These are phyloP conservation scores for Podaxis sp. DNA, from an alignment of 768 basidiomycete species.

Conservation along the genomic window DNA sequence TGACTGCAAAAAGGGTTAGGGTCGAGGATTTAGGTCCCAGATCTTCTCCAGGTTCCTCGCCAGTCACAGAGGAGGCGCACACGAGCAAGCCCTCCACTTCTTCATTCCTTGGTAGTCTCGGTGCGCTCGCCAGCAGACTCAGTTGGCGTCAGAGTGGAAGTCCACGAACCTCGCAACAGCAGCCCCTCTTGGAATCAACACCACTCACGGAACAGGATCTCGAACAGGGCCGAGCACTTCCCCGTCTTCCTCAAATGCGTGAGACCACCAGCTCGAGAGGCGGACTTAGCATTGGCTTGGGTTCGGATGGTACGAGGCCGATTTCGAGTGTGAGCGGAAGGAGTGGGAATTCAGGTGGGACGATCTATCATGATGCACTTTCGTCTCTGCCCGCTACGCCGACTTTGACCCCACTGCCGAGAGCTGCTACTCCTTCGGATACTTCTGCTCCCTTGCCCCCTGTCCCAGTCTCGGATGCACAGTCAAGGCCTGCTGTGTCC, in stretches of 20 bases:
- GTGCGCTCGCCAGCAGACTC: constrained; percentile 47
- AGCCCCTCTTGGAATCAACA: constrained; percentile 22
- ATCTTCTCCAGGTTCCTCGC: constrained; percentile 21
- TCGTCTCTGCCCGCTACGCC: constrained; percentile 50
- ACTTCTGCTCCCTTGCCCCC: constrained; percentile 10
- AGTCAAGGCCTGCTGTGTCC: constrained; percentile 24
- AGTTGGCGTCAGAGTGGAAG: constrained; percentile 56
- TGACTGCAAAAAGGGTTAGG: constrained; percentile 52
- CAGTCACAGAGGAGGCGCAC: neutral
- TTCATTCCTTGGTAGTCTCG: constrained; percentile 36
- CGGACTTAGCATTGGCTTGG: constrained; percentile 31
- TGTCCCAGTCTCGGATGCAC: neutral
- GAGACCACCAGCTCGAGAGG: constrained; percentile 25
- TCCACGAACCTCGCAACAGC: constrained; percentile 25
- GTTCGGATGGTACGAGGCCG: constrained; percentile 47
- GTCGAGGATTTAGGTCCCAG: constrained; percentile 36
- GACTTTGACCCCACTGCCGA: constrained; percentile 39
- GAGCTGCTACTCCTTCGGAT: constrained; percentile 47
- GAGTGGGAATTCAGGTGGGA: constrained; percentile 55
- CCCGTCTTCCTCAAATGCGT: constrained; percentile 24
- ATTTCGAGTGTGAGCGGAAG: constrained; percentile 55
- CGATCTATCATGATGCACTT: constrained; percentile 62
- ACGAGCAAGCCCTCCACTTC: constrained; percentile 1
- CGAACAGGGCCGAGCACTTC: constrained; percentile 43
- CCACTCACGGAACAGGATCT: constrained; percentile 42